Conservation (phyloP, 495 filamentous ascomycete genomes). For the Daldinia concentrica region DNA sequence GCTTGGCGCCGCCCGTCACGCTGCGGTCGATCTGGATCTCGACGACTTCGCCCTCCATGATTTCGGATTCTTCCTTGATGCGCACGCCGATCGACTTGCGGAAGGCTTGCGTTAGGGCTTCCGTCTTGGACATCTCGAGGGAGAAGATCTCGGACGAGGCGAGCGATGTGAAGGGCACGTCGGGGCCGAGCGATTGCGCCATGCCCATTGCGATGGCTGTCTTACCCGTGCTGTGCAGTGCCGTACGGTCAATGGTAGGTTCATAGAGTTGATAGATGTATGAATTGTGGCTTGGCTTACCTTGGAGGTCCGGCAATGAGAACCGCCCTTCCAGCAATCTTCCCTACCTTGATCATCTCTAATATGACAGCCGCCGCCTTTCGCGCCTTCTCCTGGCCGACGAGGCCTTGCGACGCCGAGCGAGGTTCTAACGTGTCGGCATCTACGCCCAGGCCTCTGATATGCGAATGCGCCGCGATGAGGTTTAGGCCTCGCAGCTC, state of each 20-base stretch:
- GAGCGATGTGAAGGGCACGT: conserved; percentile 96
- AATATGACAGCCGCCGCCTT: conserved; percentile 95
- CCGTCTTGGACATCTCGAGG: conserved; percentile 98
- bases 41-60: conserved; percentile 98
- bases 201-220: conserved; percentile 99
- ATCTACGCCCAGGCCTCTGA: conserved; percentile 94
- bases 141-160: conserved; percentile 97
- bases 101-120: conserved; percentile 97
- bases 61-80: conserved; percentile 98
- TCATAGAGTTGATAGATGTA: not conserved
- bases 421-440: conserved; percentile 88
- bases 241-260: conserved; percentile 2
- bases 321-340: conserved; percentile 95
- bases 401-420: conserved; percentile 89
- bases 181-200: conserved; percentile 91
- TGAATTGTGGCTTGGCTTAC: conserved; percentile 43
- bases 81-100: conserved; percentile 94
- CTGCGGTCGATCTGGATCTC: conserved; percentile 99
- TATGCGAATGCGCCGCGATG: conserved; percentile 98
- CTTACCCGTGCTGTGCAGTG: conserved; percentile 79
- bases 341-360: conserved; percentile 98
- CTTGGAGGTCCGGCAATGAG: conserved; percentile 95
- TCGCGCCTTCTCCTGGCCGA: conserved; percentile 94
- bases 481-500: conserved; percentile 94
- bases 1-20: conserved; percentile 94